phyloP scores from a whole-genome alignment of 2,329 filamentous ascomycete species.

The Botrytis squamosa region DNA sequence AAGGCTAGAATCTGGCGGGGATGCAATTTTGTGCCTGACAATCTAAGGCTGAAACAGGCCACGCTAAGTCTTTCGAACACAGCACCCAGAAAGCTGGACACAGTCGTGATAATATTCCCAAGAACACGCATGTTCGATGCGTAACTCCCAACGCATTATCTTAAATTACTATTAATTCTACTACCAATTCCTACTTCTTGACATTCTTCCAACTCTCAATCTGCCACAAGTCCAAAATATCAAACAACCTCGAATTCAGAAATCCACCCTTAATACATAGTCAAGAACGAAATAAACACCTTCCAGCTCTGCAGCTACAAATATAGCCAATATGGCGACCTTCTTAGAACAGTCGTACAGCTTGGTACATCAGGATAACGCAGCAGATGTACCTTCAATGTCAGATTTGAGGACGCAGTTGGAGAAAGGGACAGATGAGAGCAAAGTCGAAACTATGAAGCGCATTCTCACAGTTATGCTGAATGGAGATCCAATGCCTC shows the following conservation, averaged over 20 bases:
- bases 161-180: slow-evolving; percentile 27
- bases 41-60: slow-evolving; percentile 20
- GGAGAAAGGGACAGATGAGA: slow-evolving; percentile 90
- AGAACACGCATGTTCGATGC: slow-evolving; percentile 28
- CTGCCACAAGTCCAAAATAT: slow-evolving; percentile 21
- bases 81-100: slow-evolving; percentile 23
- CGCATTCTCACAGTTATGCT: slow-evolving; percentile 95
- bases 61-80: slow-evolving; percentile 23
- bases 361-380: slow-evolving; percentile 96
- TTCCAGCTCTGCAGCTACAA: slow-evolving; percentile 26
- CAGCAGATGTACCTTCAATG: slow-evolving; percentile 84
- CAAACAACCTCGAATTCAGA: slow-evolving; percentile 24
- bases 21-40: slow-evolving; percentile 6
- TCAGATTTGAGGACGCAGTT: slow-evolving; percentile 90
- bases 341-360: slow-evolving; percentile 96
- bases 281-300: slow-evolving; percentile 29
- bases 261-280: slow-evolving; percentile 23
- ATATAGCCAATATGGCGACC: slow-evolving; percentile 71
- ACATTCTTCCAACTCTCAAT: slow-evolving; percentile 24
- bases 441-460: slow-evolving; percentile 95
- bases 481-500: slow-evolving; percentile 93
- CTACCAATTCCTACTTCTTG: slow-evolving; percentile 20
- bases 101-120: slow-evolving; percentile 20
- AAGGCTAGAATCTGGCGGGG: slow-evolving; percentile 18
- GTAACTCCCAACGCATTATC: slow-evolving; percentile 28